Percentiles rank a stretch among this genome's conserved stretches.
phyloP scores from a whole-genome alignment of 352 stramenopile species.

The Peronospora farinosa region DNA sequence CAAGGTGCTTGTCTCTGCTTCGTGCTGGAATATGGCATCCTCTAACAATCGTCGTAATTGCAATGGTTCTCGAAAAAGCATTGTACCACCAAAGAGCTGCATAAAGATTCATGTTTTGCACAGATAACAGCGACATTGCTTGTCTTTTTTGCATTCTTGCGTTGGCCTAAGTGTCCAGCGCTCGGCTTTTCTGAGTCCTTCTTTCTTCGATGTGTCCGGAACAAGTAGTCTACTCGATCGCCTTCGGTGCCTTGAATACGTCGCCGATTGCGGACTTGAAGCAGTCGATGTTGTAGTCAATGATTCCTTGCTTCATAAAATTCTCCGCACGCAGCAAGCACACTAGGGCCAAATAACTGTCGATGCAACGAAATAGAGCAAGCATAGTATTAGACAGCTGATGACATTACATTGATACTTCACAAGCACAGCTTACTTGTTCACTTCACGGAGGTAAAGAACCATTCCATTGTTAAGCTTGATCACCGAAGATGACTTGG shows the following conservation, averaged over 20 bases:
- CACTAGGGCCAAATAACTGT: constrained; percentile 94
- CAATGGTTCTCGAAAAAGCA: constrained; percentile 35
- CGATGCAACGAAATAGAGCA: constrained; percentile 7
- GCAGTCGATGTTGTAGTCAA: constrained; percentile 99
- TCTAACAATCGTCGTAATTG: constrained; percentile 77
- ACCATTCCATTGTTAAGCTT: constrained; percentile 97
- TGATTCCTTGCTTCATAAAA: constrained; percentile 96
- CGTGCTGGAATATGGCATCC: constrained; percentile 32
- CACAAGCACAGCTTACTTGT: constrained; percentile 56
- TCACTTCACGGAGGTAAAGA: constrained; percentile 90
- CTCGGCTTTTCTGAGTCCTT: not conserved
- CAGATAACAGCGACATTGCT: constrained; percentile 11
- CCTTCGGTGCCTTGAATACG: constrained; percentile 74
- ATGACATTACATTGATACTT: not conserved
- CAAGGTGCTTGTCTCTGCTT: constrained; percentile 77
- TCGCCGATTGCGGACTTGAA: constrained; percentile 92
- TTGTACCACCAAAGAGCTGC: not conserved
- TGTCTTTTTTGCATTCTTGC: constrained; percentile 4
- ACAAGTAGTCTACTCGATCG: constrained; percentile 30
- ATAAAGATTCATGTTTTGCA: constrained; percentile 7
- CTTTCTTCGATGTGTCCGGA: not conserved
- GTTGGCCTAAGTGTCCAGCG: constrained; percentile 1
- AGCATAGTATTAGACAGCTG: constrained; percentile 3
- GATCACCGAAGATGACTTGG: constrained; percentile 94
- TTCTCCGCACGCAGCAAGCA: constrained; percentile 95